Base-by-base conservation (phyloP, 805 yeast species). In the Wickerhamomyces kurtzmanii region DNA sequence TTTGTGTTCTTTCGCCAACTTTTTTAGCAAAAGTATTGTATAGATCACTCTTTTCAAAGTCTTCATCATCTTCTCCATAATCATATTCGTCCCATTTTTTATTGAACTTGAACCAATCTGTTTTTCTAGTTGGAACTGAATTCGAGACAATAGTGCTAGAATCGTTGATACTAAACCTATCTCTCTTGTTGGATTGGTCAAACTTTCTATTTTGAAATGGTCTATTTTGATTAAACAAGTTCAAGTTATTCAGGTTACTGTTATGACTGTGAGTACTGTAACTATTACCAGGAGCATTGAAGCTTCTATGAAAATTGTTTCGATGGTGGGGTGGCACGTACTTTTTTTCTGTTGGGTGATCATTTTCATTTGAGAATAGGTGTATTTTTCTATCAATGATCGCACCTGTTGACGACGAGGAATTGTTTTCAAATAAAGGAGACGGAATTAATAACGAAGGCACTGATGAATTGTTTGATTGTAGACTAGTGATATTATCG, bases 251-350 rank as follows among this genome's bases (percentile, higher is more conserved):
- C 24, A 15, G 17, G 14, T 13, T 22, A 9, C 15, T 28, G 22
- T 31, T 22, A 15, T 23, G 30, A 23, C 24, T 27, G 13, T 31
- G 24, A 17, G 20, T 12, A 14, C 29, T 23, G 11, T 24, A 15
- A 12, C 24, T 14, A 10, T 24, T 37, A 2, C 40, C 30, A 5
- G 45, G 27, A 17, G 45, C 34, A 24, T 20, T 31, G 27, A 24
- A 27, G 38, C 20, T 27, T 27, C 12, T 31, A 33, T 14, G 35
- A 40, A 42, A 37, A 33, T 54, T 53, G 29, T 62, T 53, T 39
- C 76, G 56, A 33, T 67, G 73, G 40, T 69, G 75, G 10, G 76
- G 76, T 16, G 74, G 75, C 13, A 69, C 54, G 37, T 69, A 69
- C 13, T 32, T 41, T 32, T 42, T 47, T n/a, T n/a, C n/a, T n/a